These are phyloP conservation scores for Cryoendolithus antarcticus DNA, from an alignment of 2,329 filamentous ascomycete genomes.

Conservation along the genomic window DNA sequence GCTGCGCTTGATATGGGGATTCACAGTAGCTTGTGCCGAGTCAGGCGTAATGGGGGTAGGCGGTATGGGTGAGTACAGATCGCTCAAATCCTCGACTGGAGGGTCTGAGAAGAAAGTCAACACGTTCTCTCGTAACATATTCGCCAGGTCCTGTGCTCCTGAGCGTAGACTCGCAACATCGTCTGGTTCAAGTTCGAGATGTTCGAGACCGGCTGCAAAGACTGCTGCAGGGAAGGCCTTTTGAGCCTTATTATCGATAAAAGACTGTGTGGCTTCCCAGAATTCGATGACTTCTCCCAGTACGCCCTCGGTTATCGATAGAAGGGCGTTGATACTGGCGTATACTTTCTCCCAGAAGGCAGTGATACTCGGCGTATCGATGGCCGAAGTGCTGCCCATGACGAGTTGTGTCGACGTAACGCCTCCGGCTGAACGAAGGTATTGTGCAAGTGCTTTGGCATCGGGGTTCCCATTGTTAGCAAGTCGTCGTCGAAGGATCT, in stretches of 20 bases:
- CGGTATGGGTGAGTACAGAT: conserved; percentile 71
- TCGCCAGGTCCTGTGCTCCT: conserved; percentile 70
- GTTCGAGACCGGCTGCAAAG: conserved; percentile 56
- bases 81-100: conserved; percentile 80
- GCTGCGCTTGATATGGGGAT: conserved; percentile 48
- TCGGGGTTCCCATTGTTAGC: conserved; percentile 61
- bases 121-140: conserved; percentile 67
- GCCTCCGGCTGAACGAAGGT: conserved; percentile 56
- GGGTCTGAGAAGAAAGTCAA: conserved; percentile 74
- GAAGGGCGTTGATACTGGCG: conserved; percentile 57
- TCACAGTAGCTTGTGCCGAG: conserved; percentile 32
- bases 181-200: conserved; percentile 66
- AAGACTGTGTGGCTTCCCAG: conserved; percentile 83
- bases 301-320: conserved; percentile 64
- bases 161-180: conserved; percentile 61
- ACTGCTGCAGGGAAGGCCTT: conserved; percentile 50
- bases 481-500: conserved; percentile 72
- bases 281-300: conserved; percentile 85
- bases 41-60: conserved; percentile 56
- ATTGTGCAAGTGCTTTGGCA: conserved; percentile 55
- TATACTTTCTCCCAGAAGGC: conserved; percentile 89
- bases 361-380: conserved; percentile 71
- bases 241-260: conserved; percentile 78
- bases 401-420: conserved; percentile 7
- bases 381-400: conserved; percentile 29